phyloP scores from a whole-genome alignment of 345 rosid genomes.

The Citrus mangshanensis region DNA sequence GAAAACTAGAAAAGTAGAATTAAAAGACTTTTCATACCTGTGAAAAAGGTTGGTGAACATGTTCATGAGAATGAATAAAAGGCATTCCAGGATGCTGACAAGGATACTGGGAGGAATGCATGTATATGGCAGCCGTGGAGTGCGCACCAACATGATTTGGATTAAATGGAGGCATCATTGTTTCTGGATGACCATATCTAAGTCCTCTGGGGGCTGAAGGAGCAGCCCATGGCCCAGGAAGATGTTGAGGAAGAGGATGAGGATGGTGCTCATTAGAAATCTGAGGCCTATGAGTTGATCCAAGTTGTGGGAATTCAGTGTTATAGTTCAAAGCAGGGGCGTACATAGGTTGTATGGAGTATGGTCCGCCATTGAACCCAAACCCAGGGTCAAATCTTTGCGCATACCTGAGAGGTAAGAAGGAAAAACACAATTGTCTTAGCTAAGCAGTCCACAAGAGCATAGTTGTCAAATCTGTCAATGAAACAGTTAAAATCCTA shows the following conservation, averaged over 20 bases:
- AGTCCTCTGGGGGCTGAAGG: conserved; percentile 52
- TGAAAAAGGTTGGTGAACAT: conserved; percentile 54
- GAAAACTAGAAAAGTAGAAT: neutral
- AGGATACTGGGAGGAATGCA: conserved; percentile 69
- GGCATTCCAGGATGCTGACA: conserved; percentile 71
- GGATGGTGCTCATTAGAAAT: conserved; percentile 60
- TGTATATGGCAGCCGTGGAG: conserved; percentile 45
- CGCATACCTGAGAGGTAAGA: conserved; percentile 41
- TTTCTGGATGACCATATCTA: conserved; percentile 71
- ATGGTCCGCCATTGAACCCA: conserved; percentile 61
- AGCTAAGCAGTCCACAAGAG: neutral
- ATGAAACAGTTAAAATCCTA: neutral
- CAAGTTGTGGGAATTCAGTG: conserved; percentile 86
- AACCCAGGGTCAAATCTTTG: conserved; percentile 87
- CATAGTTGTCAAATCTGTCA: neutral
- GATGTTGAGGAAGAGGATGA: conserved; percentile 51
- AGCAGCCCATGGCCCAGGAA: conserved; percentile 53
- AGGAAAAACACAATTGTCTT: conserved; percentile 6
- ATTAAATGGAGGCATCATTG: conserved; percentile 60
- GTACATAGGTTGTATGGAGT: conserved; percentile 63
- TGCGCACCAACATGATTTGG: conserved; percentile 56
- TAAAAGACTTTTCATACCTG: conserved; percentile 45
- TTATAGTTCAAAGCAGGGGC: conserved; percentile 74
- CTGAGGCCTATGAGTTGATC: conserved; percentile 55
- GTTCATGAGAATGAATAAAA: conserved; percentile 54